A percentile compares a stretch with the other conserved stretches of the same genome.
Conservation (phyloP, 2,329 filamentous ascomycete species). For the Hymenotorrendiella dingleyae region DNA sequence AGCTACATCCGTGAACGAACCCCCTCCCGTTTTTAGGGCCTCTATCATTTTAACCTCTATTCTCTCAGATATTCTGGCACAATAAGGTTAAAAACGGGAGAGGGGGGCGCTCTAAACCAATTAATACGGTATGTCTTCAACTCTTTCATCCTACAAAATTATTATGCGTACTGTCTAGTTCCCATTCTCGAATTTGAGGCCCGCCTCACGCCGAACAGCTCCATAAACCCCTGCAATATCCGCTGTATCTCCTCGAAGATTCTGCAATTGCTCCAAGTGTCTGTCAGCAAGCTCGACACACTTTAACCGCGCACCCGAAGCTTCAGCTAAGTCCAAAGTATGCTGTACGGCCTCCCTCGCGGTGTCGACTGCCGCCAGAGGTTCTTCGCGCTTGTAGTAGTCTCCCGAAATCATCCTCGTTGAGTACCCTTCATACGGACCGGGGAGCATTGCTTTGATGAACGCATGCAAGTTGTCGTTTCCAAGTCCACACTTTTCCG, state of each 20-base stretch:
- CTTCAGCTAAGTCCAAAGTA: slow-evolving; percentile 60
- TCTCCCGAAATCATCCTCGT: slow-evolving; percentile 69
- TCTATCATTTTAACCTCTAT: too few species aligned
- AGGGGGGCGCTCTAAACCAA: too few species aligned
- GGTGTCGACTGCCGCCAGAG: slow-evolving; percentile 77
- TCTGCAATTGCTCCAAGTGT: slow-evolving; percentile 64
- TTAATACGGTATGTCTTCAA: too few species aligned
- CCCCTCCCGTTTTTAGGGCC: too few species aligned
- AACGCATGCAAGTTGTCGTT: slow-evolving; percentile 64
- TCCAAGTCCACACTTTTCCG: slow-evolving; percentile 75
- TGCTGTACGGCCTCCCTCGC: slow-evolving; percentile 79
- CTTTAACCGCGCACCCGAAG: slow-evolving; percentile 54
- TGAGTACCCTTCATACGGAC: slow-evolving; percentile 69
- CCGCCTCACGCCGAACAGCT: slow-evolving; percentile 66
- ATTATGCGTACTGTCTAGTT: too few species aligned
- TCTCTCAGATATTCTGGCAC: too few species aligned
- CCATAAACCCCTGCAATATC: slow-evolving; percentile 84
- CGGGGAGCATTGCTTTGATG: slow-evolving; percentile 68
- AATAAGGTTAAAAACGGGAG: too few species aligned
- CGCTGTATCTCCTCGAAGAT: slow-evolving; percentile 61
- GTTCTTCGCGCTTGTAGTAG: slow-evolving; percentile 69
- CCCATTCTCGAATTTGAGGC: slow-evolving; percentile 65
- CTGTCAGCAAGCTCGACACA: slow-evolving; percentile 62
- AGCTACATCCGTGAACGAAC: too few species aligned
- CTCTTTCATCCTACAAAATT: too few species aligned